Conservation (phyloP, 2,329 filamentous ascomycete genomes). For the Aureobasidium sp. region DNA sequence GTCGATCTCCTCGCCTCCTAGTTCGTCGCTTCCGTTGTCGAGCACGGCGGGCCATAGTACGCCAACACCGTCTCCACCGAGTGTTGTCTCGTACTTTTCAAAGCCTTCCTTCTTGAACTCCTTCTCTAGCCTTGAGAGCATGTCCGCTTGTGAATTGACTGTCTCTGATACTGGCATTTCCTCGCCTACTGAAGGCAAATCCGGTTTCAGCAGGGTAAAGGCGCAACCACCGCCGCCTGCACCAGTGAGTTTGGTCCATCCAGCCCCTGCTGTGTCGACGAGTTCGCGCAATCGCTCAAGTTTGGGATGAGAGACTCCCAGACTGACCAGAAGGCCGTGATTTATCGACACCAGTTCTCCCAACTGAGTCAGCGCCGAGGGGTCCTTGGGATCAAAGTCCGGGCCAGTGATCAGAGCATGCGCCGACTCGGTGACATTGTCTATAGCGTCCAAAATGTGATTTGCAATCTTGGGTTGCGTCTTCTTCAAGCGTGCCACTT, state of each 20-base stretch:
- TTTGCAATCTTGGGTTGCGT: conserved; percentile 71
- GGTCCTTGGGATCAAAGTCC: conserved; percentile 59
- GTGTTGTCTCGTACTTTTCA: conserved; percentile 75
- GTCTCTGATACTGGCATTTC: conserved; percentile 7
- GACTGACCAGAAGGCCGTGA: conserved; percentile 80
- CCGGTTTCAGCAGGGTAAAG: conserved; percentile 77
- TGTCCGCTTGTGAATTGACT: conserved; percentile 14
- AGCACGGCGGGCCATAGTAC: conserved; percentile 90
- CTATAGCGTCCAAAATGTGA: conserved; percentile 77
- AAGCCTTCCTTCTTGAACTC: conserved; percentile 59
- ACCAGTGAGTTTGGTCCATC: conserved; percentile 96
- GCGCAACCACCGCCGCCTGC: conserved; percentile 94
- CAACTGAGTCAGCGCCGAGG: conserved; percentile 60
- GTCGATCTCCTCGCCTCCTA: conserved; percentile 88
- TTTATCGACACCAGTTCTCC: conserved; percentile 91
- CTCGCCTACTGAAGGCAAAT: conserved; percentile 24
- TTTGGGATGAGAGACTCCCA: conserved; percentile 91
- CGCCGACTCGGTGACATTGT: conserved; percentile 59
- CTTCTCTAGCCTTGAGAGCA: conserved; percentile 55
- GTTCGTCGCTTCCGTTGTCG: conserved; percentile 72
- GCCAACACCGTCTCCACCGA: conserved; percentile 89
- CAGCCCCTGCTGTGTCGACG: conserved; percentile 79
- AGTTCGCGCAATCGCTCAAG: conserved; percentile 87
- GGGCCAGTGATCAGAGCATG: conserved; percentile 48
- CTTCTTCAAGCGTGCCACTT: conserved; percentile 67